Percentiles rank a stretch among this genome's conserved stretches.
Conservation (phyloP, 140 eudicot genomes). For the Artemisia princeps region DNA sequence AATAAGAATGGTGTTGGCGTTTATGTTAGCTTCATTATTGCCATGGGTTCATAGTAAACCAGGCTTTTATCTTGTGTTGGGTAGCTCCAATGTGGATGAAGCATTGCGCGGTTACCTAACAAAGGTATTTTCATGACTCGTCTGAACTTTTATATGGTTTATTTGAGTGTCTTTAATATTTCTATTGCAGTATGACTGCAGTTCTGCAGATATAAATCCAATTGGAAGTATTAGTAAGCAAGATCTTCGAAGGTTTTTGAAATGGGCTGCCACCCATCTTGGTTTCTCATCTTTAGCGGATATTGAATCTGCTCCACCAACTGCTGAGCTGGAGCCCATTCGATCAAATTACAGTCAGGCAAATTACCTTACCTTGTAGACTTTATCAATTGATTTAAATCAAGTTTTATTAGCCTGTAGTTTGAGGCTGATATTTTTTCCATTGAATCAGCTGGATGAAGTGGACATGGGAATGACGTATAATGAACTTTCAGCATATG, state of each 20-base stretch:
- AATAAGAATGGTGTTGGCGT: conserved; percentile 89
- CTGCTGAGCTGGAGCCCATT: conserved; percentile 94
- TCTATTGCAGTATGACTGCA: conserved; percentile 74
- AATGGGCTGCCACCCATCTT: conserved; percentile 81
- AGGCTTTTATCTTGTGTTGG: conserved; percentile 86
- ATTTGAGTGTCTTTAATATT: background rate
- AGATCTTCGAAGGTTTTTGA: conserved; percentile 70
- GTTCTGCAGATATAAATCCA: conserved; percentile 91
- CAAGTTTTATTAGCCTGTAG: no score
- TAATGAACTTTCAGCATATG: conserved; percentile 80
- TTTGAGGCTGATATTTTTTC: no score
- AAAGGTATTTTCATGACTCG: conserved; percentile 37
- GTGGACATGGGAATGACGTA: conserved; percentile 98
- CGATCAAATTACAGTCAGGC: conserved; percentile 89
- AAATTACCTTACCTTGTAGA: background rate
- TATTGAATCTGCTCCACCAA: conserved; percentile 95
- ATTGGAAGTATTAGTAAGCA: conserved; percentile 92
- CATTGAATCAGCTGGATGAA: conserved; percentile 70
- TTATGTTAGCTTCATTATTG: conserved; percentile 83
- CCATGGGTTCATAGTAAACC: conserved; percentile 97
- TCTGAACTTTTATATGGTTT: background rate
- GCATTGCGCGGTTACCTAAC: conserved; percentile 92
- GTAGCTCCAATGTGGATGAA: conserved; percentile 97
- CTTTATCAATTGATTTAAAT: no score
- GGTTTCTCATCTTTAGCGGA: conserved; percentile 88